These are phyloP conservation scores for Aspergillus transmontanensis DNA, from an alignment of 2,329 filamentous ascomycete species.

Conservation along the genomic window DNA sequence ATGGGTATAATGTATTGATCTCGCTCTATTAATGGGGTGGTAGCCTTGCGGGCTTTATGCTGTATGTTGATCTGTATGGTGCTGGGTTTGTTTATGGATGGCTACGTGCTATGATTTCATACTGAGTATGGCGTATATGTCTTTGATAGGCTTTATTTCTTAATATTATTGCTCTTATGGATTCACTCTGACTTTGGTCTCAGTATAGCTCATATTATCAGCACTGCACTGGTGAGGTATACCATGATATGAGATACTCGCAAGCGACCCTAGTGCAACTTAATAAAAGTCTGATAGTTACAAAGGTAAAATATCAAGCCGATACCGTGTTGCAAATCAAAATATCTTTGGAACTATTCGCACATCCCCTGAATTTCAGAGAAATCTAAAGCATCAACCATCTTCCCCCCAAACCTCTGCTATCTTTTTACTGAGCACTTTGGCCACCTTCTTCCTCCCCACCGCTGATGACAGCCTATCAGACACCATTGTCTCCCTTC, in stretches of 20 bases:
- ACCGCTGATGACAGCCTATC: constrained; percentile 59
- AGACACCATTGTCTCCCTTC: constrained; percentile 63
- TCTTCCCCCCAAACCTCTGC: constrained; percentile 68
- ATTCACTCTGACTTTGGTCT: neutral
- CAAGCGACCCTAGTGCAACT: neutral
- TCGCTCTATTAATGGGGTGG: neutral
- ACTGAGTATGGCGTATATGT: no score
- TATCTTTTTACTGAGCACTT: constrained; percentile 67
- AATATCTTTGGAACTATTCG: neutral
- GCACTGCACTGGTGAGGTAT: neutral
- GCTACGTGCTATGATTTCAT: neutral
- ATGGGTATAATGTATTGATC: neutral
- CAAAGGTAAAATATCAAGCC: no score
- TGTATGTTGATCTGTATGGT: neutral
- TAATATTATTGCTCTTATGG: neutral
- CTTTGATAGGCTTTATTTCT: neutral
- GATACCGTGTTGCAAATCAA: neutral
- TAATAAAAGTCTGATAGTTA: neutral
- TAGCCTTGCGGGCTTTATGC: neutral
- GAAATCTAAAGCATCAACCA: constrained; percentile 12
- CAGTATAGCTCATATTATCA: neutral
- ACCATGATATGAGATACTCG: neutral
- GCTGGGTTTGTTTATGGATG: neutral
- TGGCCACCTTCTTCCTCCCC: constrained; percentile 69
- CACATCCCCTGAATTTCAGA: neutral